Percentiles rank a stretch among this genome's conserved stretches.
phyloP scores from a whole-genome alignment of 2,329 filamentous ascomycete genomes.

The Blumeria hordei region DNA sequence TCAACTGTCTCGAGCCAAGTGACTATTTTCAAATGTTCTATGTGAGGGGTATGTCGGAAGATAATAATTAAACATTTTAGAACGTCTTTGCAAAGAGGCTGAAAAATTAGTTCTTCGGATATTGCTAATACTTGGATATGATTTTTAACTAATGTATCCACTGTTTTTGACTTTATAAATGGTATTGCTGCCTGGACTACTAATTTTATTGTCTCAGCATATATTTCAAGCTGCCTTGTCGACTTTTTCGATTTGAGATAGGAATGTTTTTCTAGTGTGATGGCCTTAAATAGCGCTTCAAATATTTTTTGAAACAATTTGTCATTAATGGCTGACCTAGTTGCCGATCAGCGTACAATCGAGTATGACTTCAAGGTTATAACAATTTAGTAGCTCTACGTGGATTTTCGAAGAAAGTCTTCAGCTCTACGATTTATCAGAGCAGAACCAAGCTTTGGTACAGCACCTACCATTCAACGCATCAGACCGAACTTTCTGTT shows the following conservation, averaged over 20 bases:
- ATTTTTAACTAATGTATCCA: conserved; percentile 59
- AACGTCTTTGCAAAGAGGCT: conserved; percentile 52
- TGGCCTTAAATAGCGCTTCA: conserved; percentile 52
- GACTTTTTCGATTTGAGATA: conserved; percentile 31
- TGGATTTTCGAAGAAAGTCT: conserved; percentile 10
- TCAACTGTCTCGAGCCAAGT: conserved; percentile 15
- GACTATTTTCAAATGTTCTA: conserved; percentile 48
- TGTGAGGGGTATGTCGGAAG: conserved; percentile 49
- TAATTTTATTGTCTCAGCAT: conserved; percentile 45
- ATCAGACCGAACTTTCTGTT: conserved; percentile 2
- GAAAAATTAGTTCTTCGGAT: conserved; percentile 30
- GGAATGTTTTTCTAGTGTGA: conserved; percentile 38
- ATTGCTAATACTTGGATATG: conserved; percentile 50
- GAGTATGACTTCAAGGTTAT: conserved; percentile 7
- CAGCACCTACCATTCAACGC: conserved; percentile 5
- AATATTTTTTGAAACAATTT: conserved; percentile 62
- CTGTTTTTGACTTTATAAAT: conserved; percentile 49
- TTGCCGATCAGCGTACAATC: conserved; percentile 10
- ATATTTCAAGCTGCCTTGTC: conserved; percentile 36
- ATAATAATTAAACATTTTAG: conserved; percentile 49
- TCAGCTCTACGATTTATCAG: conserved; percentile 10
- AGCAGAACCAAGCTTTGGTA: background rate
- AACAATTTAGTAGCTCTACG: conserved; percentile 12
- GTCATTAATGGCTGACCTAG: conserved; percentile 31
- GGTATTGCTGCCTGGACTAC: conserved; percentile 44